Evolutionary conservation across 2,329 filamentous ascomycete species (phyloP).

Genomic region (Venturiaceae sp.): DNA sequence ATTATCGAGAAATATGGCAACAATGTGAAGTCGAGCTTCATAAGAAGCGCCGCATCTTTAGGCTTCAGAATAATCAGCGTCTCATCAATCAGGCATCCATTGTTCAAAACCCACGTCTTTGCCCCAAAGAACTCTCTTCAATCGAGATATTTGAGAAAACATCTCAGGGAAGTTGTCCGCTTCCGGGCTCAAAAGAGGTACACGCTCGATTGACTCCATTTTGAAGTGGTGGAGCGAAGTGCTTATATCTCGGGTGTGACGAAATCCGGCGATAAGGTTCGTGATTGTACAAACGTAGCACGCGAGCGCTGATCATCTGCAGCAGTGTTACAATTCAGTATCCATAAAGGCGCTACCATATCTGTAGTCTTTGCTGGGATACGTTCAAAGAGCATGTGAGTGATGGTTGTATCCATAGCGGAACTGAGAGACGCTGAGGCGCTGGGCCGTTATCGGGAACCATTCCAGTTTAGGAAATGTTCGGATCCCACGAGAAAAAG

Average conservation of each 20-base stretch:
- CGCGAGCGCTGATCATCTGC: neutral
- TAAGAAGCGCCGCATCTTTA: conserved; percentile 1
- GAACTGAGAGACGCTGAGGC: no score
- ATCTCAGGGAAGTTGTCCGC: neutral
- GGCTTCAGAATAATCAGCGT: neutral
- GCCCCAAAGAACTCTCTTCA: neutral
- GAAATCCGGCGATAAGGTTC: neutral
- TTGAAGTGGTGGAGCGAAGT: neutral
- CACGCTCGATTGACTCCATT: neutral
- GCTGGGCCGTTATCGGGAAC: no score
- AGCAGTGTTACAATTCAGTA: neutral
- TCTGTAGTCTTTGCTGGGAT: neutral
- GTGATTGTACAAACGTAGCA: neutral
- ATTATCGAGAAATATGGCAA: conserved; percentile 32
- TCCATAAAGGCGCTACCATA: neutral
- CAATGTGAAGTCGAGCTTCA: conserved; percentile 4
- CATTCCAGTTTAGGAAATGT: no score
- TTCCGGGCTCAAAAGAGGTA: neutral
- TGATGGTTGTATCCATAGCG: neutral
- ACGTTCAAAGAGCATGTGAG: neutral
- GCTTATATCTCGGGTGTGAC: neutral
- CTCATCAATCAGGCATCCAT: neutral
- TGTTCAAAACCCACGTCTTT: neutral
- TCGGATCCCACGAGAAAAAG: no score
- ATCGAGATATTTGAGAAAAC: neutral